phyloP scores from a whole-genome alignment of 2,329 filamentous ascomycete genomes.

The Mycosphaerella arachidis region DNA sequence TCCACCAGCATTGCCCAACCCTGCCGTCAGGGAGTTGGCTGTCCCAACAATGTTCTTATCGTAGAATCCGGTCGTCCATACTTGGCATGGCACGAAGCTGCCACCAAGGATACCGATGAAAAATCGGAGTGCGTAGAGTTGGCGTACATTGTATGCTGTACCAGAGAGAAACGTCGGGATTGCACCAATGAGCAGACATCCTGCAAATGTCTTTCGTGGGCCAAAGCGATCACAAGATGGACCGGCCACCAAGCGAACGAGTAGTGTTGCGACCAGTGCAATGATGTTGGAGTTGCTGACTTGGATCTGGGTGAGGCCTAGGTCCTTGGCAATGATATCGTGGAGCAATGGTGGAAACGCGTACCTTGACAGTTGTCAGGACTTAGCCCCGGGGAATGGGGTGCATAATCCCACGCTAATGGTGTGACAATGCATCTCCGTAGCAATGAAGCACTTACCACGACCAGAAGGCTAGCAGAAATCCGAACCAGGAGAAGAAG shows the following conservation, averaged over 20 bases:
- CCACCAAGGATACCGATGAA: conserved; percentile 77
- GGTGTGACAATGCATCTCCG: not conserved
- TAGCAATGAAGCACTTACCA: conserved; percentile 46
- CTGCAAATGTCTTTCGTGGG: conserved; percentile 73
- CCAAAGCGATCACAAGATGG: conserved; percentile 83
- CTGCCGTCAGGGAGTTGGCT: conserved; percentile 78
- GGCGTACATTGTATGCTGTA: conserved; percentile 62
- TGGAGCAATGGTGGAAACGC: conserved; percentile 80
- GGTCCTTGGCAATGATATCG: conserved; percentile 73
- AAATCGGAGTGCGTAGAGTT: conserved; percentile 70
- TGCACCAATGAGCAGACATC: conserved; percentile 69
- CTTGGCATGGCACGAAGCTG: conserved; percentile 79
- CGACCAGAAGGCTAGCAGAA: conserved; percentile 83
- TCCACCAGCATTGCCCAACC: conserved; percentile 81
- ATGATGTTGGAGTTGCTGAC: conserved; percentile 89
- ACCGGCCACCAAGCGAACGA: conserved; percentile 73
- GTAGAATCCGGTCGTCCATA: conserved; percentile 90
- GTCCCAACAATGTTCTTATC: conserved; percentile 89
- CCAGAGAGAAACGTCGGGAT: conserved; percentile 80
- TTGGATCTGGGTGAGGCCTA: conserved; percentile 64
- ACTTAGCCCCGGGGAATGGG: not conserved
- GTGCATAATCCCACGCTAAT: not conserved
- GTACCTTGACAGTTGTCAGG: conserved; percentile 56
- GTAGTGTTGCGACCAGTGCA: conserved; percentile 66
- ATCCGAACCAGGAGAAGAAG: conserved; percentile 83